Conservation (phyloP, 2,329 filamentous ascomycete genomes). For the Mollisiaceae sp. region DNA sequence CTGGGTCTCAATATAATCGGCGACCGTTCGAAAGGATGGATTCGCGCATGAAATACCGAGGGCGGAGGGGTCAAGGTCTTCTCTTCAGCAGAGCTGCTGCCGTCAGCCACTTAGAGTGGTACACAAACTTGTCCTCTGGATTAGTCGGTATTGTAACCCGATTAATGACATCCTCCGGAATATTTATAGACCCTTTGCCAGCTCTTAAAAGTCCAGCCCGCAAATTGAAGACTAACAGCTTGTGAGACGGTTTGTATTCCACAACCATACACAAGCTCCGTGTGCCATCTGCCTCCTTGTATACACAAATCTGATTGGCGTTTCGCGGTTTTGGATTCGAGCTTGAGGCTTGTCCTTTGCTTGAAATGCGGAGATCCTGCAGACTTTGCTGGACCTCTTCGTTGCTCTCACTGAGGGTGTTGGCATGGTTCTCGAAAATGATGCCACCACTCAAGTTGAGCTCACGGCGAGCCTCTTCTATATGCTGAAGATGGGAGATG, state of each 20-base stretch:
- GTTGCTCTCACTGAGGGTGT: conserved; percentile 33
- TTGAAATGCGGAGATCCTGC: conserved; percentile 29
- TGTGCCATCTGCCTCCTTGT: conserved; percentile 31
- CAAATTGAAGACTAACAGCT: conserved; percentile 50
- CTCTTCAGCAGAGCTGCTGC: no score
- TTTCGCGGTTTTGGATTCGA: conserved; percentile 31
- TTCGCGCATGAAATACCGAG: no score
- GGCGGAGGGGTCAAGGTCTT: no score
- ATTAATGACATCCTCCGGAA: conserved; percentile 47
- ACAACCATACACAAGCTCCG: conserved; percentile 37
- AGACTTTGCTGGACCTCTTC: conserved; percentile 37
- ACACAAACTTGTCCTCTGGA: conserved; percentile 43
- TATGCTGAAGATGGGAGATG: conserved; percentile 38
- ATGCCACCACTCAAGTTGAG: conserved; percentile 35
- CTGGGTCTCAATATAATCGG: no score
- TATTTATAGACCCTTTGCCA: conserved; percentile 31
- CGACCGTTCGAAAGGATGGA: no score
- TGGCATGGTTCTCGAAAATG: conserved; percentile 35
- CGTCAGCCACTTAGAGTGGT: conserved; percentile 46
- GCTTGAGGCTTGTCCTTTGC: conserved; percentile 26
- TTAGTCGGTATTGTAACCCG: conserved; percentile 42
- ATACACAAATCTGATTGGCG: conserved; percentile 35
- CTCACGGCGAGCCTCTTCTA: conserved; percentile 36
- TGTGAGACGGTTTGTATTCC: conserved; percentile 55
- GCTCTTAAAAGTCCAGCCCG: conserved; percentile 42